A percentile compares a stretch with the other conserved stretches of the same genome.
phyloP scores from a whole-genome alignment of 176 grass and related monocot genomes.

The Saccharum spontaneum region DNA sequence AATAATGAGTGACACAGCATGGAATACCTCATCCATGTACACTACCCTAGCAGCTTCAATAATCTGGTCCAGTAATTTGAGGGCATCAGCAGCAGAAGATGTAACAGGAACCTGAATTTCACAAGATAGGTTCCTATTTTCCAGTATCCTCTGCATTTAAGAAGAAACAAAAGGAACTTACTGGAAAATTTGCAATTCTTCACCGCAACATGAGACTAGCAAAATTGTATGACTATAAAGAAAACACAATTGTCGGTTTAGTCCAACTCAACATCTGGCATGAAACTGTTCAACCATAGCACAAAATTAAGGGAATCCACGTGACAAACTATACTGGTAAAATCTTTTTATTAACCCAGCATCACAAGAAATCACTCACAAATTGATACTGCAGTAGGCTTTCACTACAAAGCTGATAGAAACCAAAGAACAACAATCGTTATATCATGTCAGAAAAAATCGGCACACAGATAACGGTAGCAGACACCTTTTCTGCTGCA shows the following conservation, averaged over 20 bases:
- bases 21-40: conserved; percentile 77
- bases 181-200: conserved; percentile 8
- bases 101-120: conserved; percentile 49
- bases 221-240: not conserved
- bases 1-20: not conserved
- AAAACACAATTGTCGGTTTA: not conserved
- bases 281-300: not conserved
- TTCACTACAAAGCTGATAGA: not conserved
- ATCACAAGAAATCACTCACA: not conserved
- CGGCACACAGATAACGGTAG: not conserved
- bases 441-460: not conserved
- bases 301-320: not conserved
- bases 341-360: not conserved
- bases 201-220: not conserved
- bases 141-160: conserved; percentile 50
- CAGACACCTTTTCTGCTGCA: not conserved
- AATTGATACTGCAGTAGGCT: not conserved
- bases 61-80: conserved; percentile 48
- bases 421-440: not conserved
- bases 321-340: not conserved
- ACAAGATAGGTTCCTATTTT: conserved; percentile 48
- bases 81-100: conserved; percentile 38
- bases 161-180: not conserved
- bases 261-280: not conserved
- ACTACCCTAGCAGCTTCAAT: conserved; percentile 56